phyloP scores from a whole-genome alignment of 1,284 basidiomycete species.

The Cryptococcus depauperatus region DNA sequence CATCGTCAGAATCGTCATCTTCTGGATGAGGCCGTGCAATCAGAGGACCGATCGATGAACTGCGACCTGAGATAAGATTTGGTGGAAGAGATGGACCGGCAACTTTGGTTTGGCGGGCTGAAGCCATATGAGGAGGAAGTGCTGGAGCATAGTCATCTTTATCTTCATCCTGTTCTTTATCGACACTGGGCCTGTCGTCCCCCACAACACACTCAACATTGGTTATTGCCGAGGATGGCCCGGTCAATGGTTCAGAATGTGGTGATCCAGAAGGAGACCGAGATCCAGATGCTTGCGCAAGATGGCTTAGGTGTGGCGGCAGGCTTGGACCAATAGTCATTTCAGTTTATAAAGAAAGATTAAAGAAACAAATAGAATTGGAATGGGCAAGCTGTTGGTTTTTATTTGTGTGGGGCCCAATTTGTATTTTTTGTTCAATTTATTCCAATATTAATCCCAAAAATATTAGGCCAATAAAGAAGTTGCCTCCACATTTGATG shows the following conservation, averaged over 20 bases:
- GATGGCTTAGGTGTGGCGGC: slow-evolving; percentile 33
- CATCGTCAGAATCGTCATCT: slow-evolving; percentile 31
- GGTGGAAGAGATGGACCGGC: slow-evolving; percentile 23
- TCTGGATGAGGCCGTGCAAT: too few relatives aligned
- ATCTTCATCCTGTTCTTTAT: slow-evolving; percentile 49
- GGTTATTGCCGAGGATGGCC: too few relatives aligned
- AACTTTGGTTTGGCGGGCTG: slow-evolving; percentile 17
- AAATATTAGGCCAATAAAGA: too few relatives aligned
- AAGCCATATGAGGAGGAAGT: slow-evolving; percentile 34
- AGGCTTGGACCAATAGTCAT: slow-evolving; percentile 34
- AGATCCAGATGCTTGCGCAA: slow-evolving; percentile 8
- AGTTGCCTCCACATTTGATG: too few relatives aligned
- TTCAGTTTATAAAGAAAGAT: not conserved
- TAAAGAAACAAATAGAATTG: too few relatives aligned
- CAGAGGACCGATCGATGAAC: too few relatives aligned
- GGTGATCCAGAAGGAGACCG: slow-evolving; percentile 12
- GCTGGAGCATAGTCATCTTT: slow-evolving; percentile 68
- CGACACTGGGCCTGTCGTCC: slow-evolving; percentile 4
- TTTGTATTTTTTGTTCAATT: not conserved
- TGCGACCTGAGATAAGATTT: slow-evolving; percentile 6
- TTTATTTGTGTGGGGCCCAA: too few relatives aligned
- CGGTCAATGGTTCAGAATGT: slow-evolving; percentile 6
- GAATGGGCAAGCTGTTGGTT: too few relatives aligned
- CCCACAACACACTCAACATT: too few relatives aligned
- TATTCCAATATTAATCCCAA: too few relatives aligned